phyloP scores from a whole-genome alignment of 495 filamentous ascomycete species.

The Daldinia bambusicola region DNA sequence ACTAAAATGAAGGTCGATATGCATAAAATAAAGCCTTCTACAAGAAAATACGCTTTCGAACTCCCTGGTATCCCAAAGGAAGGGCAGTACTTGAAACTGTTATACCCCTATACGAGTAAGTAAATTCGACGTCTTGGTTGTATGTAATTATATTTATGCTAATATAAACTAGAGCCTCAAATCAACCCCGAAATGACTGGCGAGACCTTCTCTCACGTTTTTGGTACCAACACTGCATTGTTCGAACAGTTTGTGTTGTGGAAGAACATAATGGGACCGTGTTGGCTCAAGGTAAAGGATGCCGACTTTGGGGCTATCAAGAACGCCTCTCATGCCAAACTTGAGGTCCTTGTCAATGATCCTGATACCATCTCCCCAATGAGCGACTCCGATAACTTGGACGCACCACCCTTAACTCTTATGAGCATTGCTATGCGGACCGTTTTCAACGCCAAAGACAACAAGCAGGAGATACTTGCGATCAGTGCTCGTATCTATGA shows the following conservation, averaged over 20 bases:
- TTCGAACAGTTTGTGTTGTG: slow-evolving; percentile 99
- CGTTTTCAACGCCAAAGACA: slow-evolving; percentile 87
- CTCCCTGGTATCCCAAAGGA: slow-evolving; percentile 87
- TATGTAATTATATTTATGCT: slow-evolving; percentile 13
- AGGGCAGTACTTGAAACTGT: slow-evolving; percentile 87
- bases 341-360: slow-evolving; percentile 83
- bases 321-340: slow-evolving; percentile 96
- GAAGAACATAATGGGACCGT: slow-evolving; percentile 98
- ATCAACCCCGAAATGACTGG: slow-evolving; percentile 72
- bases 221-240: slow-evolving; percentile 90
- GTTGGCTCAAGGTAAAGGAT: slow-evolving; percentile 90
- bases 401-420: slow-evolving; percentile 86
- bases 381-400: slow-evolving; percentile 78
- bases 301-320: slow-evolving; percentile 84
- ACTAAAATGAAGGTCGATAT: slow-evolving; percentile 80
- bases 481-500: slow-evolving; percentile 92
- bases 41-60: slow-evolving; percentile 95
- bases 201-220: slow-evolving; percentile 93
- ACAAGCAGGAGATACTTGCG: slow-evolving; percentile 94
- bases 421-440: slow-evolving; percentile 95
- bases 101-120: slow-evolving; percentile 84
- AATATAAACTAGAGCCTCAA: slow-evolving; percentile 61
- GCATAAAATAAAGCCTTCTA: slow-evolving; percentile 92
- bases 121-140: not conserved
- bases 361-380: slow-evolving; percentile 76